Base-by-base conservation (phyloP, 73 alveolate genomes). In the Paraurostyla sp. region DNA sequence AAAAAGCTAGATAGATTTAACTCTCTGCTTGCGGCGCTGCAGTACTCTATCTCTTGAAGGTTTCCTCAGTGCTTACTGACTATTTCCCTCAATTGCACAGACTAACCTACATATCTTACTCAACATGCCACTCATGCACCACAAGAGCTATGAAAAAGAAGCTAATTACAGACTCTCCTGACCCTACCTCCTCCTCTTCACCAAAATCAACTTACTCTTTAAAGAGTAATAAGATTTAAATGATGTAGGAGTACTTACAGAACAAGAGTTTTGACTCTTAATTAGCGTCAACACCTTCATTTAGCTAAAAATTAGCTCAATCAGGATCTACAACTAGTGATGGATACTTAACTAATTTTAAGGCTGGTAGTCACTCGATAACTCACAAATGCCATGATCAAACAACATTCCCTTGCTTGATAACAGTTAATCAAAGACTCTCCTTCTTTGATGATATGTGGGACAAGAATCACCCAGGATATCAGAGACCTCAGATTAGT, bases 11-110 rank as follows among this genome's bases (percentile, higher is more conserved):
- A 40, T 22, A 22, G 58, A 65, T 65, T 13, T 35, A 65, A 38
- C 58, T 65, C 6, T 65, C 82, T 11, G 82, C 82, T 35, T 65
- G 82, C 82, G 82, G 82, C 9, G 38, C 82, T 38, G 82, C 82
- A 7, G 41, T 35, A 15, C 41, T 65, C 60, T 35, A 65, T 18
- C 46, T 65, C 35, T 65, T 65, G 23, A 65, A 65, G 25, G 82
- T 65, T 2, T 65, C 82, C 29, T 65, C 82, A 11, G 32, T 65
- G 6, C 82, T 65, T 30, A 65, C 54, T 65, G 82, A 65, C 35
- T 65, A 36, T 65, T 65, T 38, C 58, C 82, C 82, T 38, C 27
- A 65, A 40, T 1, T 65, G 2, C 82, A 65, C 33, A 65, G 25
- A 38, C 56, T 65, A n/a, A 65, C 82, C 32, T 65, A 65, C 58